Conservation (phyloP, 2,329 filamentous ascomycete species). For the Orbilia oligospora region DNA sequence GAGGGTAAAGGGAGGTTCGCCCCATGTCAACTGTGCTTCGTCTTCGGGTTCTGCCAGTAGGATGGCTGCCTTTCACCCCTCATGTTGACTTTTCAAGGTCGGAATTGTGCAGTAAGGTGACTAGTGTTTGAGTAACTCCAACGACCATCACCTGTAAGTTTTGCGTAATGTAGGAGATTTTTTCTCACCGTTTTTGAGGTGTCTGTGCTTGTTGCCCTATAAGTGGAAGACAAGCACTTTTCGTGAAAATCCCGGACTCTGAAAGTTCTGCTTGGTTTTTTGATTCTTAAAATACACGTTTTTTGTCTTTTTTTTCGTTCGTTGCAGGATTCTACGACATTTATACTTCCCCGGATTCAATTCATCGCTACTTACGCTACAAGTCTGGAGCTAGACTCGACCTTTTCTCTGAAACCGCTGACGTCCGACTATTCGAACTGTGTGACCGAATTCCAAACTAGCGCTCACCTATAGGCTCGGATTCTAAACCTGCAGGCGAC, state of each 20-base stretch:
- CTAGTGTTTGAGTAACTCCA: slow-evolving; percentile 48
- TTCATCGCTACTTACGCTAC: slow-evolving; percentile 9
- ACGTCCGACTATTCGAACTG: slow-evolving; percentile 5
- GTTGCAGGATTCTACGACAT: slow-evolving; percentile 9
- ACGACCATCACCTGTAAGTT: slow-evolving; percentile 25
- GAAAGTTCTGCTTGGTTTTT: slow-evolving; percentile 2
- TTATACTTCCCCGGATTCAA: not conserved
- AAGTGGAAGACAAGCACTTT: slow-evolving; percentile 22
- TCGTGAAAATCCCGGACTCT: not conserved
- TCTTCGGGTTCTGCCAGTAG: slow-evolving; percentile 43
- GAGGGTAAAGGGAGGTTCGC: slow-evolving; percentile 41
- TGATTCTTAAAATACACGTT: not conserved
- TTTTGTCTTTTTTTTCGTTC: not conserved
- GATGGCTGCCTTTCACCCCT: slow-evolving; percentile 38
- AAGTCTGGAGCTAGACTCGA: slow-evolving; percentile 44
- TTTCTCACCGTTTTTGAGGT: slow-evolving; percentile 15
- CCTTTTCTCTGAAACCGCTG: not conserved
- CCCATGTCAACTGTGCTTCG: slow-evolving; percentile 17
- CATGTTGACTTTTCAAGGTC: slow-evolving; percentile 9
- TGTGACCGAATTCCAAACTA: slow-evolving; percentile 5
- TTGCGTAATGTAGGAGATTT: slow-evolving; percentile 41
- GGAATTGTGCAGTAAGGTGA: slow-evolving; percentile 23
- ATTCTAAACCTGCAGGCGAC: slow-evolving; percentile 11
- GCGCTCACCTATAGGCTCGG: slow-evolving; percentile 17
- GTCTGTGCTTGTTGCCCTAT: slow-evolving; percentile 42